phyloP scores from a whole-genome alignment of 306 rosid species.

The Vicia faba region DNA sequence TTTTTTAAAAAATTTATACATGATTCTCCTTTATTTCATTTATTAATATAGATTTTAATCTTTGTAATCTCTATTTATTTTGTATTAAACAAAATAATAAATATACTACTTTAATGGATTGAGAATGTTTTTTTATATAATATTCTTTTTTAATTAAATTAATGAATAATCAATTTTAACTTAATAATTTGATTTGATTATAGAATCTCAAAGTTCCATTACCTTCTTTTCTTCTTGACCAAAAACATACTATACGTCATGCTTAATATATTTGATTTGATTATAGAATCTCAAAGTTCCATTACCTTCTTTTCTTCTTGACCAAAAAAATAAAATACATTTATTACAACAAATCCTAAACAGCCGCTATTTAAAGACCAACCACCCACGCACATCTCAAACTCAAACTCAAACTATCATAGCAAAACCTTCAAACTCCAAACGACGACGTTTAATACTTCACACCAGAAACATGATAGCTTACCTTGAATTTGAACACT shows the following conservation, averaged over 20 bases:
- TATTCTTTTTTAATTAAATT: no score
- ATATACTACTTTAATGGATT: no score
- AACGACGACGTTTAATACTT: neutral
- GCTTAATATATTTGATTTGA: neutral
- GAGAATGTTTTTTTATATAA: no score
- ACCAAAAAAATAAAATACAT: constrained; percentile 16
- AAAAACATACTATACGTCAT: neutral
- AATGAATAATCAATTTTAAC: no score
- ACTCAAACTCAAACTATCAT: constrained; percentile 25
- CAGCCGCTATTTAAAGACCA: constrained; percentile 44
- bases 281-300: constrained; percentile 20
- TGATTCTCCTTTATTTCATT: no score
- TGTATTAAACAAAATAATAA: no score
- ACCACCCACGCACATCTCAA: constrained; percentile 26
- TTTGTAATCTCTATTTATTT: no score
- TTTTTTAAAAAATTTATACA: no score
- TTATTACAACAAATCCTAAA: constrained; percentile 34
- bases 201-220: constrained; percentile 14
- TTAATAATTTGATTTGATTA: neutral
- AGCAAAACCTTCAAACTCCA: constrained; percentile 6
- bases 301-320: neutral
- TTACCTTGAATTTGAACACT: constrained; percentile 66
- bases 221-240: neutral
- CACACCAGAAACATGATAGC: constrained; percentile 66
- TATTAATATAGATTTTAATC: no score